Conservation (phyloP, 2,329 filamentous ascomycete genomes). For the Monosporascus cannonballus region DNA sequence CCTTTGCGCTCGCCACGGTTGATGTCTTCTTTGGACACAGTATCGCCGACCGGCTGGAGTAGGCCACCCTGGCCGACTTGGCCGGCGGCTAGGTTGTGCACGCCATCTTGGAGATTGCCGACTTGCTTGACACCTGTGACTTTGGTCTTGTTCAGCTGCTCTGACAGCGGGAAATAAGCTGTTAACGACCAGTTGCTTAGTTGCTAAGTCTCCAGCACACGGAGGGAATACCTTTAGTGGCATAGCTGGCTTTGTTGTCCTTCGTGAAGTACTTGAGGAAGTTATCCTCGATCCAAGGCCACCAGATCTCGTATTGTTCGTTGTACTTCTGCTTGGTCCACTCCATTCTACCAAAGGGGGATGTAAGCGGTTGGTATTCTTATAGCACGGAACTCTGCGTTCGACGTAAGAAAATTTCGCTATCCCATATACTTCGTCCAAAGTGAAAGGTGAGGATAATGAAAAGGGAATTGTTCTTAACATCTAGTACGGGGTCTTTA, state of each 20-base stretch:
- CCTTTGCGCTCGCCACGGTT: constrained; percentile 60
- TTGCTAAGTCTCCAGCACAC: not conserved
- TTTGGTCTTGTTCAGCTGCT: constrained; percentile 63
- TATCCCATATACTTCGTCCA: no score
- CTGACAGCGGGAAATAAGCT: constrained; percentile 30
- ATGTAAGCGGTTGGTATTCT: no score
- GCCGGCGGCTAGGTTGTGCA: constrained; percentile 54
- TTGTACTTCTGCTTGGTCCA: constrained; percentile 61
- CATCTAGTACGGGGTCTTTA: no score
- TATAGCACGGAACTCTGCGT: no score
- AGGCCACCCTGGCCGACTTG: constrained; percentile 65
- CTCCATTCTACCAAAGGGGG: constrained; percentile 32
- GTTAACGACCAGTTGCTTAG: not conserved
- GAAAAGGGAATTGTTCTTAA: no score
- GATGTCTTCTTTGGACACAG: constrained; percentile 56
- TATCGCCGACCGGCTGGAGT: constrained; percentile 57
- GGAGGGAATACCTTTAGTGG: constrained; percentile 52
- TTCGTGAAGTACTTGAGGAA: constrained; percentile 69
- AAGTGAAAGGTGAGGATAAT: no score
- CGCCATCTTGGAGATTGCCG: constrained; percentile 62
- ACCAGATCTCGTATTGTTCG: constrained; percentile 67
- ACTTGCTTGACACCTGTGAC: constrained; percentile 61
- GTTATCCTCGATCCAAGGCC: constrained; percentile 70
- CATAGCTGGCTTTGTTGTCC: constrained; percentile 70
- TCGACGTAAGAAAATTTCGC: no score